Conservation (phyloP, 2,329 filamentous ascomycete species). For the Neofusicoccum cordaticola region DNA sequence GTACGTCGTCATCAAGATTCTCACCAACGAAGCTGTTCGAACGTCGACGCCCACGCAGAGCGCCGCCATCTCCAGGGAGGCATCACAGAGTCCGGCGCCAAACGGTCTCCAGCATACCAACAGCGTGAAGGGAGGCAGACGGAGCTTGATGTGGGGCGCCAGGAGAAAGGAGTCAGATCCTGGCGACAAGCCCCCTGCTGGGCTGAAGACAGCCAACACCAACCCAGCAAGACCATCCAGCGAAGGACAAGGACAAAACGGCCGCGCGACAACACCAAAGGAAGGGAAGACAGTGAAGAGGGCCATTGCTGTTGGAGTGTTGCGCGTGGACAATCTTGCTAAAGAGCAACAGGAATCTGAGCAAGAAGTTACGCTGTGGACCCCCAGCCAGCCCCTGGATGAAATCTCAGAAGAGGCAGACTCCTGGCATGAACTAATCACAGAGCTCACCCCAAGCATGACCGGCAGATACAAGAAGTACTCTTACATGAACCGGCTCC, state of each 20-base stretch:
- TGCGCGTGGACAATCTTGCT: constrained; percentile 73
- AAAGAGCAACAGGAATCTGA: constrained; percentile 70
- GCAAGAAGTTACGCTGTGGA: constrained; percentile 75
- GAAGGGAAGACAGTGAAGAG: constrained; percentile 58
- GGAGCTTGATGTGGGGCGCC: constrained; percentile 64
- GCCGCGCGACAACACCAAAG: constrained; percentile 27
- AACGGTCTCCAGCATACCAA: constrained; percentile 29
- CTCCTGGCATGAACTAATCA: constrained; percentile 71
- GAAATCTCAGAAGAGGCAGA: constrained; percentile 50
- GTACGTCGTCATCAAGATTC: constrained; percentile 79
- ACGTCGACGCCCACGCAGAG: constrained; percentile 30
- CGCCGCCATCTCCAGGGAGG: constrained; percentile 27
- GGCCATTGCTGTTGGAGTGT: constrained; percentile 71
- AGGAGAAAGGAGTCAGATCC: constrained; percentile 41
- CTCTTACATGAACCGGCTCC: constrained; percentile 69
- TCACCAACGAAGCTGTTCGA: constrained; percentile 54
- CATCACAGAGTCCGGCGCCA: constrained; percentile 24
- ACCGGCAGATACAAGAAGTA: constrained; percentile 74
- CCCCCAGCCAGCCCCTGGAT: constrained; percentile 49
- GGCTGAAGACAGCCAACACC: not conserved
- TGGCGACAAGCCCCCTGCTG: constrained; percentile 18
- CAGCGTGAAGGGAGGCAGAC: constrained; percentile 42
- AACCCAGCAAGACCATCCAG: constrained; percentile 7
- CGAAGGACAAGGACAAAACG: constrained; percentile 3
- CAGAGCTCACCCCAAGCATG: constrained; percentile 69